These are phyloP conservation scores for Astrothelium macrocarpum DNA, from an alignment of 495 filamentous ascomycete genomes.

Conservation along the genomic window DNA sequence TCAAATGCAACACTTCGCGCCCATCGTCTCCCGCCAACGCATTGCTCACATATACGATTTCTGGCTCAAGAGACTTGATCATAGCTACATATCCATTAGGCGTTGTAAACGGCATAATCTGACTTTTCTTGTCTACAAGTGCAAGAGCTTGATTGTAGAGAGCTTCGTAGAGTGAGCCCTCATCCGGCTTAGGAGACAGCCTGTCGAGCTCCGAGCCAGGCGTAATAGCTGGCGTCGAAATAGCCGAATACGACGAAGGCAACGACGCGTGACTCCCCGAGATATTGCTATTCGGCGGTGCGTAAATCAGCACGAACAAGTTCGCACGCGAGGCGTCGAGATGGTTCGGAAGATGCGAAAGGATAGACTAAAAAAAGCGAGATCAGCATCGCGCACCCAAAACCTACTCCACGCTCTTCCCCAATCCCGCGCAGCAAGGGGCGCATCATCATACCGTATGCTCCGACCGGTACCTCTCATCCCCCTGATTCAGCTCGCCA, in stretches of 20 bases:
- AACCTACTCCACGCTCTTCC: too few relatives aligned
- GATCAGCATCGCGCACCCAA: constrained; percentile 14
- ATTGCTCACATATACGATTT: constrained; percentile 77
- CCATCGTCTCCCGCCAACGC: constrained; percentile 33
- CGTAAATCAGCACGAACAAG: constrained; percentile 81
- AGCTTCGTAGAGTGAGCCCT: constrained; percentile 52
- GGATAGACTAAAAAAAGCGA: constrained; percentile 60
- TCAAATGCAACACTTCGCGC: constrained; percentile 25
- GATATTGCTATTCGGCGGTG: constrained; percentile 37
- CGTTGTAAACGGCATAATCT: constrained; percentile 82
- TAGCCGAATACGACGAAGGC: constrained; percentile 81
- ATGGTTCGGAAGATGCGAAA: constrained; percentile 74
- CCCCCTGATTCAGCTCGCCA: constrained; percentile 40
- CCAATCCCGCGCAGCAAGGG: too few relatives aligned
- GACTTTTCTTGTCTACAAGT: constrained; percentile 70
- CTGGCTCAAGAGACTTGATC: constrained; percentile 69
- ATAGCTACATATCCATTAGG: constrained; percentile 69
- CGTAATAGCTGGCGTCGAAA: constrained; percentile 60
- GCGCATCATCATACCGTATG: constrained; percentile 65
- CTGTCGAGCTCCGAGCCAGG: constrained; percentile 51
- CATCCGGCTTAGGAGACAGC: constrained; percentile 36
- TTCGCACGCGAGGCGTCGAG: constrained; percentile 57
- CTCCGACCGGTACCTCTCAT: constrained; percentile 49
- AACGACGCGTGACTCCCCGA: constrained; percentile 49
- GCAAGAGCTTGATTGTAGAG: constrained; percentile 64